These are phyloP conservation scores for Orobanche coerulescens DNA, from an alignment of 257 asterid species.

Conservation along the genomic window DNA sequence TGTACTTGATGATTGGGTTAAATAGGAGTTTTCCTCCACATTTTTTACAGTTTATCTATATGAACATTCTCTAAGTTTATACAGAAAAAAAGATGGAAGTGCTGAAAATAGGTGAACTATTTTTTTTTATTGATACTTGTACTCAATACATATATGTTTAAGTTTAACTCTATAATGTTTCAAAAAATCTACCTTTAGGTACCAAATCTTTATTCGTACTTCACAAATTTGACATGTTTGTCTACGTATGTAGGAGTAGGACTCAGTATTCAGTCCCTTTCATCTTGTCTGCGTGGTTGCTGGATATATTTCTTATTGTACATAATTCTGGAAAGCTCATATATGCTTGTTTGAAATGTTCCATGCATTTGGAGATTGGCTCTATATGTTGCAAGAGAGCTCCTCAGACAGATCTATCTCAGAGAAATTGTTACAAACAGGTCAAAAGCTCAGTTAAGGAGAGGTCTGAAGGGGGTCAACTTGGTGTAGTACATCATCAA, in stretches of 20 bases:
- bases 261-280: neutral
- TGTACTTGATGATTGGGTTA: conserved; percentile 22
- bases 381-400: neutral
- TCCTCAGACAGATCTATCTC: neutral
- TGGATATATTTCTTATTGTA: neutral
- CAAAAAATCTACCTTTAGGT: neutral
- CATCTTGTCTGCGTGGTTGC: neutral
- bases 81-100: neutral
- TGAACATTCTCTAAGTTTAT: neutral
- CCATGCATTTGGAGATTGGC: neutral
- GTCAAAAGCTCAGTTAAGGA: neutral
- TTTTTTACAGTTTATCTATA: conserved; percentile 18
- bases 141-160: neutral
- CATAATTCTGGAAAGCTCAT: neutral
- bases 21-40: conserved; percentile 2
- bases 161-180: neutral
- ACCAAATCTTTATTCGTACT: neutral
- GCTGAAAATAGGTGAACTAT: neutral
- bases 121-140: neutral
- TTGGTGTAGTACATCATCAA: neutral
- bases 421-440: neutral
- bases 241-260: neutral
- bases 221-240: neutral
- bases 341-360: neutral
- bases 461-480: neutral